Evolutionary conservation across 2,329 filamentous ascomycete species (phyloP), one percentile per base, ranked within the genome.

Genomic region (Dendrostoma leiphaemia): DNA sequence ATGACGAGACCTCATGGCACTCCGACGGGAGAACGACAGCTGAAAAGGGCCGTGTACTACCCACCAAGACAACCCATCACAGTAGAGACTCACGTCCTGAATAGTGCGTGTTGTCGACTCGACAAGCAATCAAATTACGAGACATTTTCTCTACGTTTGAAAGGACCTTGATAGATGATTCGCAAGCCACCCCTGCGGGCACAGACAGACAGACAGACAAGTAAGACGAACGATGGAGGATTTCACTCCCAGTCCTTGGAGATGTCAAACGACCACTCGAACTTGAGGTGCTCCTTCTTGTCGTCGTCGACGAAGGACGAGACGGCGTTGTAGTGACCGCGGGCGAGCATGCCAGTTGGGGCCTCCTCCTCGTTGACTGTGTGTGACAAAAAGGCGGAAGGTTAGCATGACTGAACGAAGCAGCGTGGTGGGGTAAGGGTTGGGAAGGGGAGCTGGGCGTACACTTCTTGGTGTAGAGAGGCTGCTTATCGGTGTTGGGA

Each of bases 241-340:
- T 35, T 66, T 62, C 85, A 90, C 53, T 55, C 56, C 94, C 94
- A 97, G 70, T 96, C 90, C 83, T 97, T 99, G 75, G 88, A 82
- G 71, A 99, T 96, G 68, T 97, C 89, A 67, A 99, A 97, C 59
- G 87, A 85, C 94, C 94, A 99, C 66, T 96, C 89, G 72, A 99
- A 99, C 69, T 88, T 81, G 60, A 99, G 80, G 74, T 99, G 92
- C 60, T 82, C 86, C 74, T 91, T 86, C 71, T 94, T 88, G 76
- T 99, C 94, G 67, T 99, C 94, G 69, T 99, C 94, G 59, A 96
- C 83, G 71, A 99, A 99, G 73, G 85, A 91, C 62, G 91, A 96
- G 58, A 86, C 74, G 60, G 92, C 92, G 58, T 89, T 88, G 81
- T 99, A 99, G 74, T 91, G 86, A 60, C 91, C 94, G 59, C 94